These are phyloP conservation scores for Suillus plorans DNA, from an alignment of 768 basidiomycete genomes.

Conservation along the genomic window DNA sequence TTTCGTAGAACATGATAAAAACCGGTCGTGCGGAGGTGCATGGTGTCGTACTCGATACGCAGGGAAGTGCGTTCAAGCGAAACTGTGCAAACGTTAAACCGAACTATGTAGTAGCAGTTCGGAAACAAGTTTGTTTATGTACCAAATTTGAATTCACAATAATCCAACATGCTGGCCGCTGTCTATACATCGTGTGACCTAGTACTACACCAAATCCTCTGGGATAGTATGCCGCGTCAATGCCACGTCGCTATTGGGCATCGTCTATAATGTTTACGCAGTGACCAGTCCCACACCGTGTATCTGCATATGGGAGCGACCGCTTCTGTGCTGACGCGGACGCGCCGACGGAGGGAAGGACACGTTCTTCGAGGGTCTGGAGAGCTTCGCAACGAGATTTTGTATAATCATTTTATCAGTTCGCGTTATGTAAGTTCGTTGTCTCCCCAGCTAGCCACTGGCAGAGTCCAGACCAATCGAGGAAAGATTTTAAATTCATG, in stretches of 20 bases:
- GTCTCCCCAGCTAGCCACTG: background rate
- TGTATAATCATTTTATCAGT: background rate
- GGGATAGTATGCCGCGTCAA: background rate
- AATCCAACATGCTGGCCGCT: background rate
- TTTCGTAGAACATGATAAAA: conserved; percentile 20
- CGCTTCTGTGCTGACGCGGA: too few relatives aligned
- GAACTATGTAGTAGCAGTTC: background rate
- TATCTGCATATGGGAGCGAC: background rate
- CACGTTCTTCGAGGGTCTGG: background rate
- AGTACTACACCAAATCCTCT: background rate
- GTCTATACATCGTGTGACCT: background rate
- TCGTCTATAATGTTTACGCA: background rate
- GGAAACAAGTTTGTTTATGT: background rate
- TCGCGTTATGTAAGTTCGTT: background rate
- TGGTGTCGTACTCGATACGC: conserved; percentile 10
- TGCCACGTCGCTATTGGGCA: background rate
- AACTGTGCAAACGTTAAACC: background rate
- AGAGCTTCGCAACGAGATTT: background rate
- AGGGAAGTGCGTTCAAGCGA: background rate
- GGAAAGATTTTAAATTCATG: background rate
- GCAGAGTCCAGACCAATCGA: background rate
- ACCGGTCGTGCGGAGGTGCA: conserved; percentile 15
- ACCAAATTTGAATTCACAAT: background rate
- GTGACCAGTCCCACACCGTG: background rate
- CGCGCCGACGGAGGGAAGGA: background rate